These are phyloP conservation scores for Cyclaneusma minus DNA, from an alignment of 2,329 filamentous ascomycete genomes.

Conservation along the genomic window DNA sequence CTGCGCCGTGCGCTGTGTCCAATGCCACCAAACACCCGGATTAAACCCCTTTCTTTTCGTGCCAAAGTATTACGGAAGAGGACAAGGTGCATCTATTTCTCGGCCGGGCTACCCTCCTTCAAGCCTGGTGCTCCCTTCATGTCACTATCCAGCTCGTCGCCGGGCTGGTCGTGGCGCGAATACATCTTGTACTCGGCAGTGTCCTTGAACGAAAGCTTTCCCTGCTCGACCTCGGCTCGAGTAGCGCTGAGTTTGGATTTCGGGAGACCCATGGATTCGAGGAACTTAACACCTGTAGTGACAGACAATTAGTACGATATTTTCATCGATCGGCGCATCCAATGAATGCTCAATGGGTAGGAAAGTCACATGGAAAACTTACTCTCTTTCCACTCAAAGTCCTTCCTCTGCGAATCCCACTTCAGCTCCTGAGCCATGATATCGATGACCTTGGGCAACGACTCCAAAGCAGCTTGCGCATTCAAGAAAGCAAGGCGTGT, in stretches of 20 bases:
- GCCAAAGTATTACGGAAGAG: too few relatives aligned
- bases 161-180: constrained; percentile 39
- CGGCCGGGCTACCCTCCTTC: constrained; percentile 3
- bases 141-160: constrained; percentile 18
- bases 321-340: too few relatives aligned
- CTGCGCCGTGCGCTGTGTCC: too few relatives aligned
- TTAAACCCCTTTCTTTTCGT: too few relatives aligned
- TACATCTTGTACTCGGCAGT: constrained; percentile 46
- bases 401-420: constrained; percentile 60
- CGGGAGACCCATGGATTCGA: constrained; percentile 52
- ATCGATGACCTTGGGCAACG: constrained; percentile 73
- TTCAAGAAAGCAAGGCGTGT: constrained; percentile 83
- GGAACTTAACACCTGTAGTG: constrained; percentile 41
- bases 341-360: neutral
- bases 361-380: constrained; percentile 18
- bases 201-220: constrained; percentile 40
- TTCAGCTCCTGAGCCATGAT: constrained; percentile 74
- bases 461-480: constrained; percentile 77
- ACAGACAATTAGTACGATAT: too few relatives aligned
- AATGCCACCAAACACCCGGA: too few relatives aligned
- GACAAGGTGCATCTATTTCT: constrained; percentile 1
- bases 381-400: constrained; percentile 68
- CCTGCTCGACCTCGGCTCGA: constrained; percentile 42
- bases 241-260: constrained; percentile 41
- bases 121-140: constrained; percentile 6